Evolutionary conservation across 2,329 filamentous ascomycete species (phyloP).

Genomic region (Didymosphaeria variabile): DNA sequence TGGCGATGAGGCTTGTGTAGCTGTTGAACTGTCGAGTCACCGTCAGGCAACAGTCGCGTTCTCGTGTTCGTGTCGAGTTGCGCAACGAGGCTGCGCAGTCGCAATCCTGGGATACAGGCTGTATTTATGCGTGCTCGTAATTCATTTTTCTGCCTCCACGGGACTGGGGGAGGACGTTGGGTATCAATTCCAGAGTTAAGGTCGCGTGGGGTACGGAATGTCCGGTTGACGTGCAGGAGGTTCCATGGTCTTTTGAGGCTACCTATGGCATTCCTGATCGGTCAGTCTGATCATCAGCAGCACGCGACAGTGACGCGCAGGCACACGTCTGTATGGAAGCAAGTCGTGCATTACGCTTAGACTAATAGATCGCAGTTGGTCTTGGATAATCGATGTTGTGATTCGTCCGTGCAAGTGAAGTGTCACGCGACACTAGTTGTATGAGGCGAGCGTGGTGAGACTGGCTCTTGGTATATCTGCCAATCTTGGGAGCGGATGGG

Average conservation of each 20-base stretch:
- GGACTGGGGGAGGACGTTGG: background rate
- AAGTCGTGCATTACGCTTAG: background rate
- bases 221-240: background rate
- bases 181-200: background rate
- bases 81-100: background rate
- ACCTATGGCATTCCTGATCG: background rate
- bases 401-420: background rate
- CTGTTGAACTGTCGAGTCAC: background rate
- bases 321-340: background rate
- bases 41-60: constrained; percentile 2
- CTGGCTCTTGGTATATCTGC: background rate
- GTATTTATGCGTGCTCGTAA: constrained; percentile 3
- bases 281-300: background rate
- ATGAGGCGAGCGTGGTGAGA: background rate
- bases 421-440: constrained; percentile 9
- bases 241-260: background rate
- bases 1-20: background rate
- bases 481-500: background rate
- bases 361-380: constrained; percentile 1
- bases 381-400: background rate
- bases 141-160: background rate
- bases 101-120: background rate
- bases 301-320: constrained; percentile 10
- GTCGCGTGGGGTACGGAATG: constrained; percentile 4
- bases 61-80: background rate